These are phyloP conservation scores for Cercospora zeae-maydis DNA, from an alignment of 2,329 filamentous ascomycete species.

Conservation along the genomic window DNA sequence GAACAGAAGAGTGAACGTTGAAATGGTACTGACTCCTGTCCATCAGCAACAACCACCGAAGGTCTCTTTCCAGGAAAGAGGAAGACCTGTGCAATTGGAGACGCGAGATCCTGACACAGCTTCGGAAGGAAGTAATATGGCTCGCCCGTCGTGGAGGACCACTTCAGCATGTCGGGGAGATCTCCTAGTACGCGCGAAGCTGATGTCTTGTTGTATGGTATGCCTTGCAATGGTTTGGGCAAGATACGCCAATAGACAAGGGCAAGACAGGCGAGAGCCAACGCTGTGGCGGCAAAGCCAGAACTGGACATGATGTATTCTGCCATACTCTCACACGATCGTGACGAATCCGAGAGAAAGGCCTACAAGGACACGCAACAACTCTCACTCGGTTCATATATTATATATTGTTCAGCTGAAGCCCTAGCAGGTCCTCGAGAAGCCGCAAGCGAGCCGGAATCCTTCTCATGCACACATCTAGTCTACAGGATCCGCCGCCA, in stretches of 20 bases:
- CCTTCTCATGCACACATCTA: neutral
- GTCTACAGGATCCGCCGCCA: too few species aligned
- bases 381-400: neutral
- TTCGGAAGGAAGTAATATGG: slow-evolving; percentile 26
- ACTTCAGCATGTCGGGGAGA: slow-evolving; percentile 40
- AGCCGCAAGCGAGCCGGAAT: neutral
- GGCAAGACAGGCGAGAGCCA: neutral
- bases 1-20: too few species aligned
- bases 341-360: too few species aligned
- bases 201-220: slow-evolving; percentile 45
- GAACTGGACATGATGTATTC: neutral
- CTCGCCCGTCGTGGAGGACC: neutral
- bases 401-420: neutral
- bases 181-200: slow-evolving; percentile 43
- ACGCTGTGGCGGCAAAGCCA: neutral
- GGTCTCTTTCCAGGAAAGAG: slow-evolving; percentile 44
- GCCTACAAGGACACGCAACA: neutral
- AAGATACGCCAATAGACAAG: neutral
- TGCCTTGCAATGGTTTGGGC: slow-evolving; percentile 46
- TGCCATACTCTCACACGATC: neutral
- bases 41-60: slow-evolving; percentile 45
- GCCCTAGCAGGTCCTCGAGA: neutral
- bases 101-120: slow-evolving; percentile 23
- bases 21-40: slow-evolving; percentile 35
- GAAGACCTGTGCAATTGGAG: slow-evolving; percentile 50